Conservation (phyloP, 805 yeast genomes). For the Saccharomycopsis babjevae region DNA sequence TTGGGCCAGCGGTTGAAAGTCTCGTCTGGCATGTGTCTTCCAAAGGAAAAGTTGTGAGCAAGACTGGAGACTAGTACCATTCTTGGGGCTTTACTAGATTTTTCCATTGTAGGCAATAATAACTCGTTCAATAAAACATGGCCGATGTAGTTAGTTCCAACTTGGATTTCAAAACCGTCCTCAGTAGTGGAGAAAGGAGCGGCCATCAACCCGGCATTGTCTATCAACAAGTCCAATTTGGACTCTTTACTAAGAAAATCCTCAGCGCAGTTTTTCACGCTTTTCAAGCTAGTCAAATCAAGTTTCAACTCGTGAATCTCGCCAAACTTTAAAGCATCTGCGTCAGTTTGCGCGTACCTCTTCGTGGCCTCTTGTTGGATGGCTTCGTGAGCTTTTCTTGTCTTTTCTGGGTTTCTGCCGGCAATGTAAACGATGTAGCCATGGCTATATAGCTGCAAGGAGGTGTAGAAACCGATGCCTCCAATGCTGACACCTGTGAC, state of each 20-base stretch:
- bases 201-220: conserved; percentile 75
- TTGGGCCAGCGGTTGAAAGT: not conserved
- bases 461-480: not conserved
- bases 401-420: not conserved
- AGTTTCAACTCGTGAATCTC: not conserved
- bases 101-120: conserved; percentile 43
- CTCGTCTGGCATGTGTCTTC: not conserved
- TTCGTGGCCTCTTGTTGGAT: not conserved
- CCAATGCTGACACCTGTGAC: not conserved
- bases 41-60: not conserved
- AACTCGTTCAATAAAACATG: conserved; percentile 61
- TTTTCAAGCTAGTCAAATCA: not conserved
- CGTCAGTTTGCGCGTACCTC: not conserved
- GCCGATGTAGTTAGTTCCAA: conserved; percentile 67
- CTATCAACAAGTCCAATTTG: conserved; percentile 48
- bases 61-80: not conserved
- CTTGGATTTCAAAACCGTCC: conserved; percentile 66
- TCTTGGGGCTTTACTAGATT: conserved; percentile 16
- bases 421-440: not conserved
- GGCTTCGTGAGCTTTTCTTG: not conserved
- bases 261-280: not conserved
- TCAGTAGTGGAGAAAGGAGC: conserved; percentile 52
- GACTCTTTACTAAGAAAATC: not conserved
- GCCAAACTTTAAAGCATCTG: not conserved
- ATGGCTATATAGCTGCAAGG: not conserved